Evolutionary conservation across 2,329 filamentous ascomycete genomes (phyloP).

Genomic region (Mycosphaerelloides madeirae): DNA sequence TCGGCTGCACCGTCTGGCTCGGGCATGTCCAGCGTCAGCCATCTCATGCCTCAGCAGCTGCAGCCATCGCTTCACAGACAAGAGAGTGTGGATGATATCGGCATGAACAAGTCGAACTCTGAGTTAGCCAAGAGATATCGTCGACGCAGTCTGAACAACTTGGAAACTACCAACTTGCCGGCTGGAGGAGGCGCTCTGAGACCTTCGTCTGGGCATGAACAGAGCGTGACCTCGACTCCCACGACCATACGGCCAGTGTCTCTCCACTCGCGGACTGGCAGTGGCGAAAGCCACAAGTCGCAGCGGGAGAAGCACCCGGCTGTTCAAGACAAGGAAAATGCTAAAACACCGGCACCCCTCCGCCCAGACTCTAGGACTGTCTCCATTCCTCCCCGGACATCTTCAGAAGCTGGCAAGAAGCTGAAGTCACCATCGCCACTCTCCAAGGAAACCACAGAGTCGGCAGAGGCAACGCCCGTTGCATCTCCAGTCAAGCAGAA

Average conservation of each 20-base stretch:
- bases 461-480: conserved; percentile 23
- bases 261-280: conserved; percentile 31
- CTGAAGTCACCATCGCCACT: conserved; percentile 44
- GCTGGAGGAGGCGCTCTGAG: conserved; percentile 19
- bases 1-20: conserved; percentile 49
- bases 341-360: conserved; percentile 13
- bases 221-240: conserved; percentile 25
- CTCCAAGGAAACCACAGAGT: conserved; percentile 40
- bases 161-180: conserved; percentile 38
- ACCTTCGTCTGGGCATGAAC: conserved; percentile 24
- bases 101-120: conserved; percentile 53
- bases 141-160: conserved; percentile 74
- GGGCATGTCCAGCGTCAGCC: conserved; percentile 52
- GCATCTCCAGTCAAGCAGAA: conserved; percentile 26
- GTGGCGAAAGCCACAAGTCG: conserved; percentile 28
- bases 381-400: conserved; percentile 31
- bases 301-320: conserved; percentile 11
- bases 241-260: conserved; percentile 32
- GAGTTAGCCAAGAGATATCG: conserved; percentile 73
- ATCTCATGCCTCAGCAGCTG: conserved; percentile 36
- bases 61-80: conserved; percentile 21
- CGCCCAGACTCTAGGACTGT: conserved; percentile 16
- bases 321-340: conserved; percentile 13
- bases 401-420: conserved; percentile 40
- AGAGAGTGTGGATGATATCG: conserved; percentile 64